Percentiles rank a stretch among this genome's conserved stretches.
Evolutionary conservation across 192 early-diverging fungal genomes (phyloP).

Genomic region (Linnemannia zychae): DNA sequence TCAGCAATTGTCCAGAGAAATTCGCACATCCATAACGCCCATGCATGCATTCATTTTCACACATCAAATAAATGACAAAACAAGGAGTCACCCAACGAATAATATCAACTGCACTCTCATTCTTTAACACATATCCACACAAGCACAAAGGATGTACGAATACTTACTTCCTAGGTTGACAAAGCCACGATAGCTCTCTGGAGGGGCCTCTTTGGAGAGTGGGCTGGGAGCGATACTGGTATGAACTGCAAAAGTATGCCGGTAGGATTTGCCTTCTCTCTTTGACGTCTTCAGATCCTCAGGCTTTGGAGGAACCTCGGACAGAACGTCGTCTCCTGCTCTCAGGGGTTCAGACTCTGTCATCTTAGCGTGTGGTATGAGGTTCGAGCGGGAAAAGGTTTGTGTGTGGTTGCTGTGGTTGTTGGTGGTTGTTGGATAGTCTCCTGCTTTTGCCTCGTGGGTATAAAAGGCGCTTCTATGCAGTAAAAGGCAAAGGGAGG

Average conservation of each 20-base stretch:
- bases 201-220: slow-evolving; percentile 86
- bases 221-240: slow-evolving; percentile 74
- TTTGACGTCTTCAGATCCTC: slow-evolving; percentile 29
- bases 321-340: neutral
- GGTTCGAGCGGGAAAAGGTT: no score
- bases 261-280: slow-evolving; percentile 18
- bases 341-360: neutral
- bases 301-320: slow-evolving; percentile 30
- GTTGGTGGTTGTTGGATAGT: neutral
- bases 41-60: neutral
- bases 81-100: neutral
- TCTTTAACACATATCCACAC: neutral
- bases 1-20: neutral
- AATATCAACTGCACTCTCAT: neutral
- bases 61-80: neutral
- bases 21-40: neutral
- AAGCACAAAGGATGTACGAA: neutral
- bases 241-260: slow-evolving; percentile 73
- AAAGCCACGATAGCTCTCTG: slow-evolving; percentile 89
- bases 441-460: neutral
- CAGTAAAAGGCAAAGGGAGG: neutral
- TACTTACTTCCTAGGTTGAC: slow-evolving; percentile 77
- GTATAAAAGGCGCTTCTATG: neutral
- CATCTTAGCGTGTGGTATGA: neutral
- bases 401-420: neutral